Conservation (phyloP, 441 rosid species). For the Hypseocharis bilobata region DNA sequence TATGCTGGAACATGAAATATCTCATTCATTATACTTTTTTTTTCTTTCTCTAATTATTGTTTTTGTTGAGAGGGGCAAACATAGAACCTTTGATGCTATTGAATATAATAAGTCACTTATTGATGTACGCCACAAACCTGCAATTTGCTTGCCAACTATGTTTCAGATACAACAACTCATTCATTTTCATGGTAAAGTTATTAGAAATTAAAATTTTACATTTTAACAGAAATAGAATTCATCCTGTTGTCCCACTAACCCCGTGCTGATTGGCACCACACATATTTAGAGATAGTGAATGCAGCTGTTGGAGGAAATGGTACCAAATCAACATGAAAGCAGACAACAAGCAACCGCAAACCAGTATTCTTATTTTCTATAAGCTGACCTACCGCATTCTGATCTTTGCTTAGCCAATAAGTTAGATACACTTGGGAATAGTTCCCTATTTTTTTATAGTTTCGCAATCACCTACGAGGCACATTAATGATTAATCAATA, state of each 20-base stretch:
- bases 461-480: neutral
- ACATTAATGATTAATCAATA: neutral
- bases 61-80: neutral
- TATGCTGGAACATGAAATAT: neutral
- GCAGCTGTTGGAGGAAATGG: neutral
- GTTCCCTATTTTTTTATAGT: neutral
- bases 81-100: neutral
- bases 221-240: neutral
- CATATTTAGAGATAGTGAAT: neutral
- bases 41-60: neutral
- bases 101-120: neutral
- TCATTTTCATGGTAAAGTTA: neutral
- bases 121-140: neutral
- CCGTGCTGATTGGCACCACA: neutral
- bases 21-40: neutral
- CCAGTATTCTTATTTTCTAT: neutral
- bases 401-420: neutral
- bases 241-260: neutral
- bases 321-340: neutral
- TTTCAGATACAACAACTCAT: neutral
- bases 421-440: neutral
- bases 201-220: neutral
- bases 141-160: neutral
- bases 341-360: neutral
- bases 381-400: neutral